phyloP scores from a whole-genome alignment of 2,329 filamentous ascomycete genomes.

The Trichoderma atrobrunneum region DNA sequence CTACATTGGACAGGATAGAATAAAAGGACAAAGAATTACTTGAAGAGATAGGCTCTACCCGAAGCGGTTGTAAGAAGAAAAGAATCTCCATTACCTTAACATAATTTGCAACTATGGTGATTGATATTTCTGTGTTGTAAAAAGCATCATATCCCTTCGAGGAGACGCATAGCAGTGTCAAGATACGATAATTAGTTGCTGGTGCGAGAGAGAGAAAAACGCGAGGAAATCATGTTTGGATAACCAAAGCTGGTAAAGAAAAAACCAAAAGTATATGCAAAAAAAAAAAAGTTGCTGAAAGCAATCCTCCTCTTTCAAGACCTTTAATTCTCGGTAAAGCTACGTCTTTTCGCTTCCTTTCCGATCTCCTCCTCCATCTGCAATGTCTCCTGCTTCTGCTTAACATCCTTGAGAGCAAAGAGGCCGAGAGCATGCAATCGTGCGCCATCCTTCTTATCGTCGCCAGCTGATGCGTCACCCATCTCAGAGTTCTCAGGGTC shows the following conservation, averaged over 20 bases:
- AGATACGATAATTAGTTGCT: not conserved
- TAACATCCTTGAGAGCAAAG: slow-evolving; percentile 28
- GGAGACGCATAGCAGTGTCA: not conserved
- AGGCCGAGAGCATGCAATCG: slow-evolving; percentile 20
- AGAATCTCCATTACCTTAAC: too few relatives aligned
- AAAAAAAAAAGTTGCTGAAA: not conserved
- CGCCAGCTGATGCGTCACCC: slow-evolving; percentile 60
- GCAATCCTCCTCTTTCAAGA: slow-evolving; percentile 7
- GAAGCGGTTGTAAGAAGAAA: too few relatives aligned
- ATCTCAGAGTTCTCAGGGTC: slow-evolving; percentile 73
- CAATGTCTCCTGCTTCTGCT: slow-evolving; percentile 75
- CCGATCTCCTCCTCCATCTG: slow-evolving; percentile 60
- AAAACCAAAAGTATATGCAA: not conserved
- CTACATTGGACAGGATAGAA: not conserved
- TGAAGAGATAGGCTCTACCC: not conserved
- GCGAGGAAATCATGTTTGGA: not conserved
- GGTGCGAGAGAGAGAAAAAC: not conserved
- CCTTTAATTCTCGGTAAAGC: slow-evolving; percentile 27
- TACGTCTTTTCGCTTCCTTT: slow-evolving; percentile 45
- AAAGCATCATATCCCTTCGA: not conserved
- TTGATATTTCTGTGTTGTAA: not conserved
- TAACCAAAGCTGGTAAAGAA: not conserved
- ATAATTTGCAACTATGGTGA: not conserved
- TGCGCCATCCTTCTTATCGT: slow-evolving; percentile 75
- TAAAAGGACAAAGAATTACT: not conserved